Percentiles rank a stretch among this genome's conserved stretches.
Conservation (phyloP, 352 stramenopile genomes). For the Phytopythium boreale region DNA sequence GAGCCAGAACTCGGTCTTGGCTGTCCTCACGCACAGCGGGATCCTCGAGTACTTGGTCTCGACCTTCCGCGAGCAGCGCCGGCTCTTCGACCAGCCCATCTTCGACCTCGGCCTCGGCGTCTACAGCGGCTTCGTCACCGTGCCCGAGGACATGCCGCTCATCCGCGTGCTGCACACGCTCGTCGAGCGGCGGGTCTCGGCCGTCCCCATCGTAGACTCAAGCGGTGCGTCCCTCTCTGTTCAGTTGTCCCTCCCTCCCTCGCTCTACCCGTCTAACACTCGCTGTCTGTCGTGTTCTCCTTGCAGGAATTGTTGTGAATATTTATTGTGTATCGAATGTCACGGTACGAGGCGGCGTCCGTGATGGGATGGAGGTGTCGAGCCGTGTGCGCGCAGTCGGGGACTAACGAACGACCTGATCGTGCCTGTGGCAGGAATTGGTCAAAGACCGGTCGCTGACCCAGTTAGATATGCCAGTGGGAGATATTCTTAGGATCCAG, state of each 20-base stretch:
- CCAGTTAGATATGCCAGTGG: conserved; percentile 87
- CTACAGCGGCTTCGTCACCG: conserved; percentile 92
- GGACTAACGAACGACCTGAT: background rate
- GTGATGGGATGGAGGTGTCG: background rate
- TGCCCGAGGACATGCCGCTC: conserved; percentile 91
- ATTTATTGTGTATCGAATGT: conserved; percentile 92
- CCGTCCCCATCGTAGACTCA: conserved; percentile 79
- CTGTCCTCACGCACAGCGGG: conserved; percentile 91
- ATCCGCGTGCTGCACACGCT: conserved; percentile 91
- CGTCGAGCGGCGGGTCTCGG: conserved; percentile 78
- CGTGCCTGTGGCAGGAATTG: conserved; percentile 44
- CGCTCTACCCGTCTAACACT: background rate
- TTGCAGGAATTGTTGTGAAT: conserved; percentile 83
- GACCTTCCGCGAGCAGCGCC: conserved; percentile 95
- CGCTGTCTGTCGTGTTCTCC: conserved; percentile 4
- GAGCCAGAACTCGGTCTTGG: conserved; percentile 91
- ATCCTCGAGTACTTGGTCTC: conserved; percentile 96
- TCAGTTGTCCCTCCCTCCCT: background rate
- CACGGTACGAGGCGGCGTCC: conserved; percentile 69
- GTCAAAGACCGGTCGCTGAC: conserved; percentile 87
- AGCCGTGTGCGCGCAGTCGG: too few species aligned
- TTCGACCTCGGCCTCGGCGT: conserved; percentile 94
- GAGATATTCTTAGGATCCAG: conserved; percentile 84
- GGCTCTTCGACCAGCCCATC: conserved; percentile 97
- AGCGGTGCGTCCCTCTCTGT: conserved; percentile 49